phyloP scores from a whole-genome alignment of 305 asterid species.

The Ilex paraguariensis region DNA sequence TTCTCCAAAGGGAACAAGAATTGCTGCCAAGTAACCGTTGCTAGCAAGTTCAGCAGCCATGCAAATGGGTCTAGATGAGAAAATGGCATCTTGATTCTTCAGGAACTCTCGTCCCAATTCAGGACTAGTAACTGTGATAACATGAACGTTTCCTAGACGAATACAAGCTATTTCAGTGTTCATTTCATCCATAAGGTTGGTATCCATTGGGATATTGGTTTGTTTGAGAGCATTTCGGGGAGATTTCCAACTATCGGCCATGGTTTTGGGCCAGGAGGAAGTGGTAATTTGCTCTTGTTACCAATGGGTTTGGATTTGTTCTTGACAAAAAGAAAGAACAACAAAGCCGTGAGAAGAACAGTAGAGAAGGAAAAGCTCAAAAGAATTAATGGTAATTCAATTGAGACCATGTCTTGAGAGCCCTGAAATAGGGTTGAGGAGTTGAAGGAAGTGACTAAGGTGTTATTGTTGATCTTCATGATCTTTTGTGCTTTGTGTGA shows the following conservation, averaged over 20 bases:
- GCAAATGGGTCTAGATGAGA: conserved; percentile 8
- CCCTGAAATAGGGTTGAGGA: too few species aligned
- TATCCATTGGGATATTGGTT: conserved; percentile 13
- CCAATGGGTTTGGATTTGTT: too few species aligned
- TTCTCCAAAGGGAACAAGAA: conserved; percentile 6
- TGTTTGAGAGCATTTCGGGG: conserved; percentile 1
- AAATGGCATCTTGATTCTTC: conserved; percentile 11
- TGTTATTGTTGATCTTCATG: too few species aligned
- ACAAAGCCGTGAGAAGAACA: too few species aligned
- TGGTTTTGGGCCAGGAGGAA: conserved; percentile 21
- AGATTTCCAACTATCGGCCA: conserved; percentile 10
- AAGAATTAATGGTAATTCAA: too few species aligned
- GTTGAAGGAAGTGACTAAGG: too few species aligned
- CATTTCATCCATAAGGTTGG: conserved; percentile 15
- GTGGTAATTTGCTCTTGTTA: not conserved
- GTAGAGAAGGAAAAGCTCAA: too few species aligned
- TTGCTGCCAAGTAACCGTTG: not conserved
- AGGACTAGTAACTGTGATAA: conserved; percentile 13
- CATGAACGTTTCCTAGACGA: conserved; percentile 7
- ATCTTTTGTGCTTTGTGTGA: too few species aligned
- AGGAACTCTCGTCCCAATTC: conserved; percentile 12
- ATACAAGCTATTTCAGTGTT: conserved; percentile 17
- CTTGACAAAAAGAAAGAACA: too few species aligned
- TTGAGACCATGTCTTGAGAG: too few species aligned
- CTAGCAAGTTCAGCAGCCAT: conserved; percentile 2